These are phyloP conservation scores for Ophiosphaerella narmari DNA, from an alignment of 2,329 filamentous ascomycete species.

Conservation along the genomic window DNA sequence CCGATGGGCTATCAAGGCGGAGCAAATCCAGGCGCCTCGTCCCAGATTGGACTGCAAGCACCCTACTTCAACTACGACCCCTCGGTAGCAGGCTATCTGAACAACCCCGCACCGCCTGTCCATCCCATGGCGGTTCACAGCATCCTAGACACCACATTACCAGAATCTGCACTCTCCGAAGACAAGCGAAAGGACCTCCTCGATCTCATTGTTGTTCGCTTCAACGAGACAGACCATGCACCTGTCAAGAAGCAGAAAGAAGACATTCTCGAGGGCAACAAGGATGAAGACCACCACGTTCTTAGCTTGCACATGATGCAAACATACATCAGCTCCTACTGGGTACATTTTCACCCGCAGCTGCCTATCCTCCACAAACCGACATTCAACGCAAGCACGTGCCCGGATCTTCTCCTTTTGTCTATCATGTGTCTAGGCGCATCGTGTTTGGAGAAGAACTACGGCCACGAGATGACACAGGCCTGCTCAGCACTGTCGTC, in stretches of 20 bases:
- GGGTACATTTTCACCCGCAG: conserved; percentile 92
- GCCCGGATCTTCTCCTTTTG: conserved; percentile 80
- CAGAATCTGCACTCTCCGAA: conserved; percentile 81
- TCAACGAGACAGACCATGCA: conserved; percentile 78
- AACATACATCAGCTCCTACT: conserved; percentile 84
- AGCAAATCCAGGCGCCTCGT: conserved; percentile 44
- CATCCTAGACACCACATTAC: conserved; percentile 77
- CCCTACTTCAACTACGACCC: conserved; percentile 58
- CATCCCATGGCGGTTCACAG: conserved; percentile 91
- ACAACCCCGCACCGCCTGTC: conserved; percentile 60
- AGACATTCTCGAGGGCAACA: conserved; percentile 76
- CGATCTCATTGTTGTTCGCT: conserved; percentile 78
- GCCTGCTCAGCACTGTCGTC: conserved; percentile 83
- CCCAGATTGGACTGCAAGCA: conserved; percentile 52
- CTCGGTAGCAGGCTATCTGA: conserved; percentile 54
- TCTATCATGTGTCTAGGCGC: conserved; percentile 93
- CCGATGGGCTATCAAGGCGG: conserved; percentile 44
- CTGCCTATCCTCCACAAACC: conserved; percentile 93
- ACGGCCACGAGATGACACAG: conserved; percentile 73
- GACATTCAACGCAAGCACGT: conserved; percentile 86
- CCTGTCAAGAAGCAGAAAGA: conserved; percentile 76
- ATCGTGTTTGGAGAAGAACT: conserved; percentile 81
- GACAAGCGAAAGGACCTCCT: conserved; percentile 84
- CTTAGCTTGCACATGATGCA: conserved; percentile 95
- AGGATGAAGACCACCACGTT: conserved; percentile 63